A percentile compares a stretch with the other conserved stretches of the same genome.
These are phyloP conservation scores for Hericium coralloides DNA, from an alignment of 768 basidiomycete genomes.

Conservation along the genomic window DNA sequence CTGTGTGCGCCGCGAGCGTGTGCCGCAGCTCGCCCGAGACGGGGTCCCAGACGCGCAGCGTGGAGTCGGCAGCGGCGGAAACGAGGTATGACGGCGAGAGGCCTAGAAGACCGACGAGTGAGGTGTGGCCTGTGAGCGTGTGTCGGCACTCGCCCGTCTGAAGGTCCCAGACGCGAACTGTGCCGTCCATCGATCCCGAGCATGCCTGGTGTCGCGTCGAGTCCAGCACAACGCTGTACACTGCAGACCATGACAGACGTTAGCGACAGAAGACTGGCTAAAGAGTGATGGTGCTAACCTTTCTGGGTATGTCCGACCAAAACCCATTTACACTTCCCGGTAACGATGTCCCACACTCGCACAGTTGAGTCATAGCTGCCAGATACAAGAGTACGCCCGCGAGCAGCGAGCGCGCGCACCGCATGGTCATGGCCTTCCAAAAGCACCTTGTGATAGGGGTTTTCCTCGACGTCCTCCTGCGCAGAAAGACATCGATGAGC, in stretches of 20 bases:
- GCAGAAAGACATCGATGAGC: slow-evolving; percentile 3
- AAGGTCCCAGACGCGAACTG: slow-evolving; percentile 91
- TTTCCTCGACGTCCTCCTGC: slow-evolving; percentile 61
- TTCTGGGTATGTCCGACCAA: slow-evolving; percentile 87
- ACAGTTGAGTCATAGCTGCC: slow-evolving; percentile 96
- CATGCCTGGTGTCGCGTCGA: slow-evolving; percentile 80
- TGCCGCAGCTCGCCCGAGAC: slow-evolving; percentile 72
- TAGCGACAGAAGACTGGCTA: background rate
- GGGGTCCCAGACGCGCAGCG: slow-evolving; percentile 91
- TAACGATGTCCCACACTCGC: slow-evolving; percentile 90
- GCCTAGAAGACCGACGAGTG: slow-evolving; percentile 88
- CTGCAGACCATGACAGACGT: slow-evolving; percentile 30
- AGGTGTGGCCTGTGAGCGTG: slow-evolving; percentile 84
- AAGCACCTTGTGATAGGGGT: slow-evolving; percentile 83
- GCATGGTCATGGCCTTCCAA: slow-evolving; percentile 89
- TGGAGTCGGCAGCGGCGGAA: slow-evolving; percentile 94
- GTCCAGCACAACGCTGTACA: slow-evolving; percentile 94
- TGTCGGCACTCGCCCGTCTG: slow-evolving; percentile 73
- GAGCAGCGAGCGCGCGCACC: slow-evolving; percentile 84
- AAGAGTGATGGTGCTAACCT: slow-evolving; percentile 38
- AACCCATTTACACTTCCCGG: slow-evolving; percentile 71
- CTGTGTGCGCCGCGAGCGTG: slow-evolving; percentile 83
- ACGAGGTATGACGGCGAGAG: slow-evolving; percentile 86
- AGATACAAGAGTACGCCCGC: slow-evolving; percentile 84
- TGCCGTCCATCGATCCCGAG: slow-evolving; percentile 97